These are phyloP conservation scores for Didymella sp. DNA, from an alignment of 2,329 filamentous ascomycete species.

Conservation along the genomic window DNA sequence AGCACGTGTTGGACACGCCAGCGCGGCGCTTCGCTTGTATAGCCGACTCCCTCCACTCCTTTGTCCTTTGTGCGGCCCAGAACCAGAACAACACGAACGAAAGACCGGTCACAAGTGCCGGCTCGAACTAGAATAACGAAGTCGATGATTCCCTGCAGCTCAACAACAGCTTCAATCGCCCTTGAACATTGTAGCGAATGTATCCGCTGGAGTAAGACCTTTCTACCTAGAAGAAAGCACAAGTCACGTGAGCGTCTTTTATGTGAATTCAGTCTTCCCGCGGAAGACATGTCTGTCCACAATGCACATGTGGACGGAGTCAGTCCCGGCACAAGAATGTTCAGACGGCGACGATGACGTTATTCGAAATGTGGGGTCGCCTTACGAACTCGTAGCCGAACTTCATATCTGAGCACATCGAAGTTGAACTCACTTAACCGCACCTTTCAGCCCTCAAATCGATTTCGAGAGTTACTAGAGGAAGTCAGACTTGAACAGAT, in stretches of 20 bases:
- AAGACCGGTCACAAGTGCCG: neutral
- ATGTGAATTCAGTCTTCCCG: too few species aligned
- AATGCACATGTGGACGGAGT: neutral
- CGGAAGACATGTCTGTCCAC: neutral
- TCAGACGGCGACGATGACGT: slow-evolving; percentile 3
- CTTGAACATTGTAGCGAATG: neutral
- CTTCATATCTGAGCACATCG: neutral
- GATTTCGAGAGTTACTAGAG: neutral
- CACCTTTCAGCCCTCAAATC: neutral
- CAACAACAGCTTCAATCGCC: neutral
- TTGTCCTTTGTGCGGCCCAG: neutral
- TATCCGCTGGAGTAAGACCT: neutral
- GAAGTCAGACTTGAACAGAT: too few species aligned
- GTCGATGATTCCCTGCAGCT: neutral
- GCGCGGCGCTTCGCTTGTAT: neutral
- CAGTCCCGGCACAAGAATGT: neutral
- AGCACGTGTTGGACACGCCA: neutral
- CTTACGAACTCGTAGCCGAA: slow-evolving; percentile 2
- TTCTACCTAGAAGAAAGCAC: neutral
- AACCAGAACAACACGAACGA: neutral
- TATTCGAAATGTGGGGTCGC: slow-evolving; percentile 5
- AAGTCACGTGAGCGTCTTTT: neutral
- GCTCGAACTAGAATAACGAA: neutral
- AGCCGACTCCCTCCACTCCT: neutral
- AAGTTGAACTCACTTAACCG: neutral